A percentile compares a stretch with the other conserved stretches of the same genome.
Evolutionary conservation across 768 basidiomycete genomes (phyloP).

Genomic region (Mycena amicta): DNA sequence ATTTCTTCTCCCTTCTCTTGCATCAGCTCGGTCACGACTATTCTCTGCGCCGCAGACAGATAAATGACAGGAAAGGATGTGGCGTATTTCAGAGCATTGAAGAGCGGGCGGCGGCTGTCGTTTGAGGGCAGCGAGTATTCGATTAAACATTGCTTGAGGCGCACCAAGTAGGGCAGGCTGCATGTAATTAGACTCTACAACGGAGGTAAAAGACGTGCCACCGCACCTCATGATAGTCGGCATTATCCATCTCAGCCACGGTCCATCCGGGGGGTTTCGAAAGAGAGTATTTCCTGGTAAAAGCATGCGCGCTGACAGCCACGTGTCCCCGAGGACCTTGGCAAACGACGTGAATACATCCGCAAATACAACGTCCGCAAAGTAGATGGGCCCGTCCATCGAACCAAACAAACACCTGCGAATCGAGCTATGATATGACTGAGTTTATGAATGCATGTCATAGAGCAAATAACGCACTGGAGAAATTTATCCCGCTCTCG

Average conservation of each 20-base stretch:
- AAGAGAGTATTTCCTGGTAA: conserved; percentile 79
- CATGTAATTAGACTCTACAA: neutral
- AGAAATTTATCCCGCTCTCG: conserved; percentile 77
- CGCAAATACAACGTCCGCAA: conserved; percentile 91
- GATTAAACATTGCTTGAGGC: conserved; percentile 90
- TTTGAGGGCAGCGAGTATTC: conserved; percentile 73
- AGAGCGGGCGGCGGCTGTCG: conserved; percentile 70
- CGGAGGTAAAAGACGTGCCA: conserved; percentile 5
- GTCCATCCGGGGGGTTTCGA: conserved; percentile 59
- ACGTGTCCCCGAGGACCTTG: conserved; percentile 93
- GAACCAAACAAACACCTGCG: conserved; percentile 76
- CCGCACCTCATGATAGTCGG: conserved; percentile 86
- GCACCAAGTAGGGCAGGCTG: conserved; percentile 87
- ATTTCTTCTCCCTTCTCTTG: conserved; percentile 48
- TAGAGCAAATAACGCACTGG: conserved; percentile 75
- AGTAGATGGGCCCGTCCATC: conserved; percentile 65
- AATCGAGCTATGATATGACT: conserved; percentile 54
- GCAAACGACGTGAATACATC: conserved; percentile 97
- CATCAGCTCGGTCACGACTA: conserved; percentile 62
- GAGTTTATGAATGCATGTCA: too few relatives aligned
- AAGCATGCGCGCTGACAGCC: conserved; percentile 88
- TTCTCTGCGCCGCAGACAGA: conserved; percentile 87
- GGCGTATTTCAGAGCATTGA: conserved; percentile 95
- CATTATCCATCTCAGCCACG: conserved; percentile 72
- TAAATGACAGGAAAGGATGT: conserved; percentile 96